Percentiles rank a stretch among this genome's conserved stretches.
phyloP scores from a whole-genome alignment of 2,329 filamentous ascomycete genomes.

The Alternaria postmessia region DNA sequence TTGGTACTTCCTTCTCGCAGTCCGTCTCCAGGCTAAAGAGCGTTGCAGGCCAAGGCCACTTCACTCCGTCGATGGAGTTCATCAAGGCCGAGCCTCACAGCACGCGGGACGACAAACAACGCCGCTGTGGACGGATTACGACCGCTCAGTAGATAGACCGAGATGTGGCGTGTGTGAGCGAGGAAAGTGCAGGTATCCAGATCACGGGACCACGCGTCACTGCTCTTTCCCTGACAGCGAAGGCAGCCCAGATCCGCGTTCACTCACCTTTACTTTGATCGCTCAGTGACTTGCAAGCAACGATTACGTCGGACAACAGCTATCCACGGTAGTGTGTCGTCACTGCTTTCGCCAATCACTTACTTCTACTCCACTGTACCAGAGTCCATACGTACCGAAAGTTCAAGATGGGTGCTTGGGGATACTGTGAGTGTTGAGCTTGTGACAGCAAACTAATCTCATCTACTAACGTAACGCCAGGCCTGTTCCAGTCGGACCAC shows the following conservation, averaged over 20 bases:
- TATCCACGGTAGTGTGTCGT: background rate
- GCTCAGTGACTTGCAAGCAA: background rate
- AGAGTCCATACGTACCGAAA: background rate
- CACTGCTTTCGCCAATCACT: background rate
- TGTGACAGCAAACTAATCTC: background rate
- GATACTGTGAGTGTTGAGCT: slow-evolving; percentile 11
- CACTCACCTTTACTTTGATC: background rate
- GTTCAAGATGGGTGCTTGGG: slow-evolving; percentile 29
- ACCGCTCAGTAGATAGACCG: background rate
- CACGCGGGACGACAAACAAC: background rate
- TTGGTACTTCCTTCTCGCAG: background rate
- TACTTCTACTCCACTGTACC: background rate
- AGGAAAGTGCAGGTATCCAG: background rate
- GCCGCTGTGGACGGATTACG: background rate
- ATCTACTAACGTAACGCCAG: slow-evolving; percentile 6
- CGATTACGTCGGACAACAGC: background rate
- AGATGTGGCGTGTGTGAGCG: background rate
- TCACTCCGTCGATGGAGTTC: background rate
- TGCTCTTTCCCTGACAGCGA: background rate
- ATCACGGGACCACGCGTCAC: slow-evolving; percentile 4
- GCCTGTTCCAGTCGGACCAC: slow-evolving; percentile 33
- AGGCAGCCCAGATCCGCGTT: background rate
- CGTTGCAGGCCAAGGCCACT: background rate
- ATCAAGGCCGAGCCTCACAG: background rate
- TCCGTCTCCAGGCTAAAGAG: background rate